Evolutionary conservation across 495 filamentous ascomycete species (phyloP).

Genomic region (Hyphodiscus hymeniophilus): DNA sequence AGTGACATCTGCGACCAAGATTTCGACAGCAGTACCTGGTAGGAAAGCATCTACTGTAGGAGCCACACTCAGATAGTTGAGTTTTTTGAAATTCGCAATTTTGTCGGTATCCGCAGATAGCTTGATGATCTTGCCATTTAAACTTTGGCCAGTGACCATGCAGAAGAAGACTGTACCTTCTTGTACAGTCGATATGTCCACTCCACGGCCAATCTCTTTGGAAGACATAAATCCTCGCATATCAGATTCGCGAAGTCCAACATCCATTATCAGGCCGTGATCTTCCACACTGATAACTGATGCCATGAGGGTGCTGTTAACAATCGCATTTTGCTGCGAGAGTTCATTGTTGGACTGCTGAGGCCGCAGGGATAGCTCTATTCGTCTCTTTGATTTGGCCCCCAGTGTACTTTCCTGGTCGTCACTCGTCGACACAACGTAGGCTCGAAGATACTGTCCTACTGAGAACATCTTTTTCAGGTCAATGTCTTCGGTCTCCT

Average conservation of each 20-base stretch:
- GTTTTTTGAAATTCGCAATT: constrained; percentile 52
- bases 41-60: constrained; percentile 85
- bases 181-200: constrained; percentile 53
- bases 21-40: constrained; percentile 80
- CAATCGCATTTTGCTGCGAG: constrained; percentile 56
- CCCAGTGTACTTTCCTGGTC: constrained; percentile 28
- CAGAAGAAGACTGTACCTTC: constrained; percentile 81
- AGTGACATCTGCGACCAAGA: constrained; percentile 69
- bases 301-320: constrained; percentile 71
- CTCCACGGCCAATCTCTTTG: constrained; percentile 60
- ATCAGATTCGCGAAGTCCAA: constrained; percentile 59
- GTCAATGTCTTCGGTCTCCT: constrained; percentile 42
- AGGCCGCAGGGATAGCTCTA: constrained; percentile 78
- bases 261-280: constrained; percentile 88
- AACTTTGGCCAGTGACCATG: constrained; percentile 63
- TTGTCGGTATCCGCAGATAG: constrained; percentile 68
- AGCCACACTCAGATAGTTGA: constrained; percentile 59
- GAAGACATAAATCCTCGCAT: constrained; percentile 82
- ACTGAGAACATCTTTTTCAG: constrained; percentile 65
- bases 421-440: constrained; percentile 68
- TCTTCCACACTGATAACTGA: constrained; percentile 87
- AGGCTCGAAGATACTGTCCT: constrained; percentile 85
- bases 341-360: constrained; percentile 67
- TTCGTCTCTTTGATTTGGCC: constrained; percentile 64
- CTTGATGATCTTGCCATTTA: constrained; percentile 77